Evolutionary conservation across 805 yeast species (phyloP), one percentile per base, ranked within the genome.

Genomic region (Tetrapisispora iriomotensis): DNA sequence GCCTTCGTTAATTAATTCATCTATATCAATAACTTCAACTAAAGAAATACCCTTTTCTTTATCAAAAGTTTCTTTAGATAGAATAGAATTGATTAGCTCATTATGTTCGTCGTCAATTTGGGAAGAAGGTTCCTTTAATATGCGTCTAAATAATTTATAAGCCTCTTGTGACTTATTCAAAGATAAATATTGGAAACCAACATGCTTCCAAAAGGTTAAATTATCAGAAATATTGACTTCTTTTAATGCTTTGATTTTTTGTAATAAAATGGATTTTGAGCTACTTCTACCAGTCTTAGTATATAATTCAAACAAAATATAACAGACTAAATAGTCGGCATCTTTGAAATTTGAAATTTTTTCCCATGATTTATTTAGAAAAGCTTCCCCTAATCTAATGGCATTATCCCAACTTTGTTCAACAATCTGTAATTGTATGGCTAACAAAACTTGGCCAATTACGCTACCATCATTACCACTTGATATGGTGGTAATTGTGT

Each of bases 361-460:
- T 18, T 35, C 33, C 41, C 43, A 34, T 15, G 37, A 37, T 10
- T 44, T 42, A 26, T 51, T 51, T 36, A 53, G 39, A 29, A 40
- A 54, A 8, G 28, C 27, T 39, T 53, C 61, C 22, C 55, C 43
- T 29, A 60, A 36, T 26, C 48, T 43, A 29, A 60, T 48, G 2
- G 63, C 62, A 36, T 56, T 48, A 13, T 54, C 58, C 47, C 47
- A 51, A 34, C 55, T 43, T 35, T 53, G 49, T 41, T 53, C 59
- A 15, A 48, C 39, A 7, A 50, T 41, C 29, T 49, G 50, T n/a
- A 60, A 30, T 40, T 57, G 61, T 22, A 56, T 38, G 1, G 59
- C 42, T 30, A 58, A 36, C 19, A 58, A 36, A 17, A 55, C 28
- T 15, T 44, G 29, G 4, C 60, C 62, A 23, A 56, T 40, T 6